These are phyloP conservation scores for Lactarius akahatsu DNA, from an alignment of 768 basidiomycete species.

Conservation along the genomic window DNA sequence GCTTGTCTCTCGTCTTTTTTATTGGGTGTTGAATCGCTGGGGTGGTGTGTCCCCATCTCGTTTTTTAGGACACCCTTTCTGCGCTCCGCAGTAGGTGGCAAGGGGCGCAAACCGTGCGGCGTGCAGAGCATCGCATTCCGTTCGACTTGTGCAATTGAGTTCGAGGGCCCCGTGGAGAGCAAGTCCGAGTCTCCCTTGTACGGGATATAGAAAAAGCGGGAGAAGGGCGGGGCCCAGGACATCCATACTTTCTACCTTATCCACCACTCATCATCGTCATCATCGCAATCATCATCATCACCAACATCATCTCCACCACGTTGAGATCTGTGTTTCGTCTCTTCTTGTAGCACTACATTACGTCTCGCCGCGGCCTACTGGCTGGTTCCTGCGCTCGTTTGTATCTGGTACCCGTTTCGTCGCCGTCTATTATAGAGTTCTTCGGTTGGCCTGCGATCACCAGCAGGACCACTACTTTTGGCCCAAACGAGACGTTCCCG, in stretches of 20 bases:
- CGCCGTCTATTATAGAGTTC: slow-evolving; percentile 1
- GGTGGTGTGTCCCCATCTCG: not conserved
- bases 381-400: not conserved
- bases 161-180: no score
- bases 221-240: not conserved
- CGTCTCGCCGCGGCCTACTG: not conserved
- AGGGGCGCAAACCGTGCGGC: slow-evolving; percentile 13
- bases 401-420: slow-evolving; percentile 5
- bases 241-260: not conserved
- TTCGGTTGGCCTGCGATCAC: not conserved
- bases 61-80: slow-evolving; percentile 11
- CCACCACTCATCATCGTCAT: slow-evolving; percentile 7
- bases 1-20: not conserved
- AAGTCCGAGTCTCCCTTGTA: no score
- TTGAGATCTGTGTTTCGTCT: not conserved
- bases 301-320: not conserved
- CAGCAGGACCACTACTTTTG: not conserved
- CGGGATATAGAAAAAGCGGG: not conserved
- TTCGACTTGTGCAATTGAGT: slow-evolving; percentile 26
- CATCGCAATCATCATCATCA: not conserved
- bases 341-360: slow-evolving; percentile 23
- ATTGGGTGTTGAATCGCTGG: not conserved
- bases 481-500: not conserved
- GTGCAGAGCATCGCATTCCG: slow-evolving; percentile 17
- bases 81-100: slow-evolving; percentile 20